phyloP scores from a whole-genome alignment of 192 early-diverging fungal genomes.

The Entomortierella lignicola region DNA sequence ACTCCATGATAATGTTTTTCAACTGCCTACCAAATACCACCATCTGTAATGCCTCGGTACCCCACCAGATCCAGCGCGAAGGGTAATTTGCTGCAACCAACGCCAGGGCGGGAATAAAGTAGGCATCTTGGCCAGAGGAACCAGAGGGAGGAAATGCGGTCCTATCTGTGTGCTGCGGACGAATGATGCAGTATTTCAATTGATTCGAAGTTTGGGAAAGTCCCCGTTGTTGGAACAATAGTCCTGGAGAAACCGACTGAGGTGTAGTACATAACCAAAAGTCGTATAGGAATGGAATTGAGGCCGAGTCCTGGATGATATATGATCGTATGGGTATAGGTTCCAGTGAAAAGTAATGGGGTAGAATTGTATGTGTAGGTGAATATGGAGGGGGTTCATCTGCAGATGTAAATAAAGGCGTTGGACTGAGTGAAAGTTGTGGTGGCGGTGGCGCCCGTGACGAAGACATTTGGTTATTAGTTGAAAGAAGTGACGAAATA shows the following conservation, averaged over 20 bases:
- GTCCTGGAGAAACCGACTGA: conserved; percentile 20
- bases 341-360: conserved; percentile 44
- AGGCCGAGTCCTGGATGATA: conserved; percentile 31
- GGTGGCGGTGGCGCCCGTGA: background rate
- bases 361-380: conserved; percentile 44
- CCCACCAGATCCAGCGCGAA: conserved; percentile 46
- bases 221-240: conserved; percentile 25
- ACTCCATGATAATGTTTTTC: conserved; percentile 48
- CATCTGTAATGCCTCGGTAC: conserved; percentile 40
- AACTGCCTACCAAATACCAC: conserved; percentile 47
- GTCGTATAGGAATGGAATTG: conserved; percentile 28
- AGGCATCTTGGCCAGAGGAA: conserved; percentile 14
- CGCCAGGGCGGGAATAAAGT: conserved; percentile 34
- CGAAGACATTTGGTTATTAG: no score
- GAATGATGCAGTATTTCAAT: conserved; percentile 43
- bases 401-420: conserved; percentile 8
- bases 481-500: no score
- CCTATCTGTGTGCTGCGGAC: conserved; percentile 30
- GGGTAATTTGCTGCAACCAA: conserved; percentile 32
- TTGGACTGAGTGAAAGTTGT: conserved; percentile 2
- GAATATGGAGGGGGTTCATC: conserved; percentile 47
- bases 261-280: conserved; percentile 31
- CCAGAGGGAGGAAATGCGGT: conserved; percentile 23
- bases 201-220: conserved; percentile 7
- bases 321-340: conserved; percentile 40